These are phyloP conservation scores for Salix purpurea DNA, from an alignment of 345 rosid genomes.

Conservation along the genomic window DNA sequence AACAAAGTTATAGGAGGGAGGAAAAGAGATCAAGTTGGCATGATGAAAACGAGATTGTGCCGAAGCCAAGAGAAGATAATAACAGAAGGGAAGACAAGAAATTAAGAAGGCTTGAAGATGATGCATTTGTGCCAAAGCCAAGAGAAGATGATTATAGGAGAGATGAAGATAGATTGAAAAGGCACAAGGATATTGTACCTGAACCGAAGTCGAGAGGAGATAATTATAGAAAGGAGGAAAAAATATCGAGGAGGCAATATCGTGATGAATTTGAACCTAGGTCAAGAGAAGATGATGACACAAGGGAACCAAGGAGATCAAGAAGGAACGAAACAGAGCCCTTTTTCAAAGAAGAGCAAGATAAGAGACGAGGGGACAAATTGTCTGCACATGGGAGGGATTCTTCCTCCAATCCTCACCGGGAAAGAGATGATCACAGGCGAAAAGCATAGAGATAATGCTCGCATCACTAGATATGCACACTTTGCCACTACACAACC, in stretches of 20 bases:
- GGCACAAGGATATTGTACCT: slow-evolving; percentile 7
- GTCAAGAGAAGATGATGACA: slow-evolving; percentile 7
- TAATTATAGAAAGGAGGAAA: slow-evolving; percentile 13
- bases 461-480: neutral
- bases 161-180: slow-evolving; percentile 29
- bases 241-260: too few species aligned
- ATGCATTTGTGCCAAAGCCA: slow-evolving; percentile 24
- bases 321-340: slow-evolving; percentile 36
- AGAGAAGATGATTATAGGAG: slow-evolving; percentile 36
- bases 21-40: slow-evolving; percentile 8
- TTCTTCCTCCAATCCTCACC: slow-evolving; percentile 25
- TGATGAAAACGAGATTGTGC: slow-evolving; percentile 4
- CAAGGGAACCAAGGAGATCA: slow-evolving; percentile 39
- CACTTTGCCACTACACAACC: neutral
- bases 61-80: slow-evolving; percentile 26
- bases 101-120: slow-evolving; percentile 26
- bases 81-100: slow-evolving; percentile 33
- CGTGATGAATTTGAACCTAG: too few species aligned
- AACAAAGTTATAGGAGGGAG: slow-evolving; percentile 13
- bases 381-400: slow-evolving; percentile 15
- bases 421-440: slow-evolving; percentile 26
- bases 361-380: slow-evolving; percentile 21
- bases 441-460: slow-evolving; percentile 24
- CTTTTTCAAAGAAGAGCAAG: slow-evolving; percentile 29
- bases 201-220: slow-evolving; percentile 24